Percentiles rank a stretch among this genome's conserved stretches.
Conservation (phyloP, 1,139 yeast species). For the Kodamaea derodonti region DNA sequence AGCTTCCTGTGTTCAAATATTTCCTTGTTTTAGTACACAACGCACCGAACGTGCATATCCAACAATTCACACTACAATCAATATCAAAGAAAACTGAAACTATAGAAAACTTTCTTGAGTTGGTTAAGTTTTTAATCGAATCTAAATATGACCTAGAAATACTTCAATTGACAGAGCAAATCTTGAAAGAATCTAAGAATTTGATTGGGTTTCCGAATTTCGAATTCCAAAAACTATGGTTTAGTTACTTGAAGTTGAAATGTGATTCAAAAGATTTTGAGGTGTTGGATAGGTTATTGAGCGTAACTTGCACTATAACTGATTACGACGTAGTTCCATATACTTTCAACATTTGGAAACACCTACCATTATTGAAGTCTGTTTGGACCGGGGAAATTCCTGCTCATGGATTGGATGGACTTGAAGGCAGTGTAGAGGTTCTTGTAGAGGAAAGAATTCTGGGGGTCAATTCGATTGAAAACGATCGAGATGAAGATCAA, state of each 20-base stretch:
- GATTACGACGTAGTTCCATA: conserved; percentile 16
- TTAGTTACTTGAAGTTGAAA: conserved; percentile 12
- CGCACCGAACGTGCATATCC: conserved; percentile 32
- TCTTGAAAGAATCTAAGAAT: conserved; percentile 12
- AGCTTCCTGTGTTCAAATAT: conserved; percentile 26
- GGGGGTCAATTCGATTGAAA: background rate
- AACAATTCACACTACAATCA: conserved; percentile 18
- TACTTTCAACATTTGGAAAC: conserved; percentile 13
- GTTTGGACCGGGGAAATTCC: conserved; percentile 10
- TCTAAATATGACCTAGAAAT: conserved; percentile 21
- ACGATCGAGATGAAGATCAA: conserved; percentile 2
- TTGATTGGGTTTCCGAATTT: conserved; percentile 14
- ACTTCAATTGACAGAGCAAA: conserved; percentile 13
- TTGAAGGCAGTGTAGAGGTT: conserved; percentile 1
- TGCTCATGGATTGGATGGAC: too few species aligned
- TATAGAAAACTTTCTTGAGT: conserved; percentile 14
- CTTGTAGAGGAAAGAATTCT: background rate
- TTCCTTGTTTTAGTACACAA: conserved; percentile 30
- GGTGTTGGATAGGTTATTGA: conserved; percentile 18
- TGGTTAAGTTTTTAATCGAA: conserved; percentile 20
- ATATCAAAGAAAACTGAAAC: conserved; percentile 17
- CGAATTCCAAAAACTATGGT: conserved; percentile 20
- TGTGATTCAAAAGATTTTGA: conserved; percentile 11
- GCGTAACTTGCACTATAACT: conserved; percentile 9
- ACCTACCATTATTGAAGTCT: conserved; percentile 12